Conservation (phyloP, 1,284 basidiomycete genomes). For the Melampsora larici-populina region DNA sequence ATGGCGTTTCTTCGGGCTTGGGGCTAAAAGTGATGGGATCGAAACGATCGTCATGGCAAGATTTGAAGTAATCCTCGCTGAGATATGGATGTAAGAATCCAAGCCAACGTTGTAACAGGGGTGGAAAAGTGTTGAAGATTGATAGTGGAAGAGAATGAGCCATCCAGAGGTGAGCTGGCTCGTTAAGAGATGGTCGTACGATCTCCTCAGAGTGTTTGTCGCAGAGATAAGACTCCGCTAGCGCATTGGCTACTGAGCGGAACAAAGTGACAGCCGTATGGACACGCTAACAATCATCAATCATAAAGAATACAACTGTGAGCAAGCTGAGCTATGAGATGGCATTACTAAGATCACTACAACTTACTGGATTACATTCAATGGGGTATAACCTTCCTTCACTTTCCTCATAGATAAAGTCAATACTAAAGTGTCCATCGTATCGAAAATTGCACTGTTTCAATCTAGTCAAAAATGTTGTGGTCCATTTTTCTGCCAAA, state of each 20-base stretch:
- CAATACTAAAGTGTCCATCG: neutral
- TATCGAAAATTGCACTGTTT: neutral
- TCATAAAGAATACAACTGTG: neutral
- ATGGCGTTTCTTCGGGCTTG: neutral
- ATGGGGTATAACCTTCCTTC: neutral
- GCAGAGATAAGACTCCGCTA: neutral
- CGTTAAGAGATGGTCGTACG: neutral
- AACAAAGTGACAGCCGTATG: neutral
- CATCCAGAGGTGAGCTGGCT: neutral
- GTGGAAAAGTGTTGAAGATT: neutral
- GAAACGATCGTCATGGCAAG: neutral
- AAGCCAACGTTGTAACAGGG: neutral
- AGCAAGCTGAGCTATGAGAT: neutral
- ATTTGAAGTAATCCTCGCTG: neutral
- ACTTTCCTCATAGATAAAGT: neutral
- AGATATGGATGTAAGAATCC: neutral
- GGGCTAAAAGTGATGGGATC: neutral
- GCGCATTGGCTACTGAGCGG: neutral
- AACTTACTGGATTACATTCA: neutral
- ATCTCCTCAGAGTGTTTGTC: neutral
- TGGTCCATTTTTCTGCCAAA: neutral
- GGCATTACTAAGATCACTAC: neutral
- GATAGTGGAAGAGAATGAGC: neutral
- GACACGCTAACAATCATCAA: neutral
- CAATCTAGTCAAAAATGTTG: neutral